Evolutionary conservation across 495 filamentous ascomycete species (phyloP).

Genomic region (Annulohypoxylon stygium): DNA sequence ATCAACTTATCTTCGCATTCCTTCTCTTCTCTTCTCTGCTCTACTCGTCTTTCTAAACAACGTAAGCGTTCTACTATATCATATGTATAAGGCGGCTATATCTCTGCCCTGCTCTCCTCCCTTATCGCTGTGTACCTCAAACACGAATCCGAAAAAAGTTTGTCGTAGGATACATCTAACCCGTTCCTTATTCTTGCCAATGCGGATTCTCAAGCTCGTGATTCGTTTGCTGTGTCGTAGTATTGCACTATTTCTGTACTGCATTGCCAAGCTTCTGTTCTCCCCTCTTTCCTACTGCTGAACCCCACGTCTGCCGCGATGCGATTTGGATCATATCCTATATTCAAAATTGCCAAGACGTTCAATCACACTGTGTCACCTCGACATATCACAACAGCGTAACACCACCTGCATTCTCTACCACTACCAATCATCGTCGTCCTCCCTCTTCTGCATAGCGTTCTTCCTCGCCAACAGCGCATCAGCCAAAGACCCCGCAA

Average conservation of each 20-base stretch:
- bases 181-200: slow-evolving; percentile 21
- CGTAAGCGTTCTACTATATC: slow-evolving; percentile 37
- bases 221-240: slow-evolving; percentile 11
- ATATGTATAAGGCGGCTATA: slow-evolving; percentile 32
- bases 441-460: slow-evolving; percentile 77
- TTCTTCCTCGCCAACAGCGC: slow-evolving; percentile 75
- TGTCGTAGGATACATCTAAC: slow-evolving; percentile 3
- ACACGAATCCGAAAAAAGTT: neutral
- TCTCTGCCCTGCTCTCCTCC: slow-evolving; percentile 1
- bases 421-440: slow-evolving; percentile 76
- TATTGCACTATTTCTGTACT: neutral
- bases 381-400: too few relatives aligned
- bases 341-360: neutral
- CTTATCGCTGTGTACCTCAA: neutral
- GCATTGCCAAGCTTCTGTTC: neutral
- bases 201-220: slow-evolving; percentile 34
- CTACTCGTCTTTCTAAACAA: slow-evolving; percentile 29
- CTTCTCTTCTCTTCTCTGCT: slow-evolving; percentile 14
- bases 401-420: slow-evolving; percentile 21
- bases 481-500: slow-evolving; percentile 88
- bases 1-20: slow-evolving; percentile 12
- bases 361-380: neutral
- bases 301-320: neutral
- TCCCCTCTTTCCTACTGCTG: neutral
- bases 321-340: neutral